A percentile compares a stretch with the other conserved stretches of the same genome.
These are phyloP conservation scores for Ustilago nuda DNA, from an alignment of 1,284 basidiomycete species.

Conservation along the genomic window DNA sequence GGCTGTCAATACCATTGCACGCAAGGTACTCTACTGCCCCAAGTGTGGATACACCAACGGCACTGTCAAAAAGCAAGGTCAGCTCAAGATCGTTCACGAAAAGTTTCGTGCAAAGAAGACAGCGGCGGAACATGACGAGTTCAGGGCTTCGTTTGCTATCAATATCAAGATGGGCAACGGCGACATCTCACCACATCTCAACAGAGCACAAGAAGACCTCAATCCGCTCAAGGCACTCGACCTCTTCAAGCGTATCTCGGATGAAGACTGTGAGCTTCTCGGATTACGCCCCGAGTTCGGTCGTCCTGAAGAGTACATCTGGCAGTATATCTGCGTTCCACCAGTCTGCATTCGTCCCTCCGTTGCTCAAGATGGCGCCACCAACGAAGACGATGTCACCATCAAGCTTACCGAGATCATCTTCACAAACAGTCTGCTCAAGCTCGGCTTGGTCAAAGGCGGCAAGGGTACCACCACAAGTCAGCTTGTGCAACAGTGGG, in stretches of 20 bases:
- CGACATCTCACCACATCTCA: conserved; percentile 85
- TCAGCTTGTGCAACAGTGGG: conserved; percentile 85
- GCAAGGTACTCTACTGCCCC: conserved; percentile 91
- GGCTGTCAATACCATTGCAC: conserved; percentile 86
- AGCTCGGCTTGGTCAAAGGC: conserved; percentile 82
- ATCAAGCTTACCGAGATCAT: conserved; percentile 98
- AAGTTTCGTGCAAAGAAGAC: conserved; percentile 97
- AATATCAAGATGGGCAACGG: conserved; percentile 85
- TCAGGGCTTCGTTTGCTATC: conserved; percentile 83
- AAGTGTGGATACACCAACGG: conserved; percentile 95
- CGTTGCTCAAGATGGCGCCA: conserved; percentile 85
- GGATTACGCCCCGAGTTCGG: conserved; percentile 90
- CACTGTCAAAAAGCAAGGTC: conserved; percentile 94
- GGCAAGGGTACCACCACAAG: conserved; percentile 67
- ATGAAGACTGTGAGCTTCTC: conserved; percentile 93
- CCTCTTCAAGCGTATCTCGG: conserved; percentile 90
- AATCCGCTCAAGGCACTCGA: conserved; percentile 94
- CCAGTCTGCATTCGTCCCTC: conserved; percentile 97
- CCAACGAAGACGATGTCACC: conserved; percentile 96
- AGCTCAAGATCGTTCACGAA: conserved; percentile 96
- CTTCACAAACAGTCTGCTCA: conserved; percentile 92
- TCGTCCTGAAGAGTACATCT: conserved; percentile 95
- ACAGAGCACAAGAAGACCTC: conserved; percentile 92
- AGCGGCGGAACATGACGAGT: conserved; percentile 86
- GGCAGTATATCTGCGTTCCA: conserved; percentile 99